Evolutionary conservation across 306 rosid species (phyloP).

Genomic region (Argentina anserina): DNA sequence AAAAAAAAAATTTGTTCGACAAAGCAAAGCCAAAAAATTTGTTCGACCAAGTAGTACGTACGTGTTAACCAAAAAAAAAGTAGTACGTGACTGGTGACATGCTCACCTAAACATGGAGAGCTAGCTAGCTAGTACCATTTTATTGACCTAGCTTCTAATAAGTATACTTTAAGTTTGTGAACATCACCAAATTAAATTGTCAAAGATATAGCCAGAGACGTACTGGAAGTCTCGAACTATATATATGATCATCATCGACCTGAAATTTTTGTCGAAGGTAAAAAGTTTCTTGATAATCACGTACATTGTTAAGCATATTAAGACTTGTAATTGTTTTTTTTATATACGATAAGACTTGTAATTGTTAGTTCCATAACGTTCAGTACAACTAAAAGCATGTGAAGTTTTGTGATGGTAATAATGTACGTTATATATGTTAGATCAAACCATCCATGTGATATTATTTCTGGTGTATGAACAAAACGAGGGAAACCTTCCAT

Average conservation of each 20-base stretch:
- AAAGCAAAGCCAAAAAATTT: too few relatives aligned
- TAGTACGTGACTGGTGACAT: too few relatives aligned
- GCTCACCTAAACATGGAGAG: not conserved
- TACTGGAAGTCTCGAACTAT: not conserved
- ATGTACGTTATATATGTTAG: not conserved
- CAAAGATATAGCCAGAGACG: not conserved
- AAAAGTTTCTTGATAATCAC: not conserved
- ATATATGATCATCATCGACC: not conserved
- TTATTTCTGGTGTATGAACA: not conserved
- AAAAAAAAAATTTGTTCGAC: too few relatives aligned
- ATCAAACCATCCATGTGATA: slow-evolving; percentile 4
- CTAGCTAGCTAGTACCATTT: not conserved
- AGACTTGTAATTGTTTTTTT: not conserved
- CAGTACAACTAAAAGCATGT: not conserved
- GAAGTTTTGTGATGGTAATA: not conserved
- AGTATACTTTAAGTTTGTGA: not conserved
- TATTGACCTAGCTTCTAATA: not conserved
- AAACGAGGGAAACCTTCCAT: not conserved
- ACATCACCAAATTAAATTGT: not conserved
- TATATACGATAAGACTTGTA: not conserved
- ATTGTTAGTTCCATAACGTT: not conserved
- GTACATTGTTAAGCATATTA: not conserved
- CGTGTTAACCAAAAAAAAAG: too few relatives aligned
- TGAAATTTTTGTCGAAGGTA: not conserved
- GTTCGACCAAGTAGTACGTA: not conserved